Evolutionary conservation across 768 basidiomycete species (phyloP), one percentile per base, ranked within the genome.

Genomic region (Russula abietina): DNA sequence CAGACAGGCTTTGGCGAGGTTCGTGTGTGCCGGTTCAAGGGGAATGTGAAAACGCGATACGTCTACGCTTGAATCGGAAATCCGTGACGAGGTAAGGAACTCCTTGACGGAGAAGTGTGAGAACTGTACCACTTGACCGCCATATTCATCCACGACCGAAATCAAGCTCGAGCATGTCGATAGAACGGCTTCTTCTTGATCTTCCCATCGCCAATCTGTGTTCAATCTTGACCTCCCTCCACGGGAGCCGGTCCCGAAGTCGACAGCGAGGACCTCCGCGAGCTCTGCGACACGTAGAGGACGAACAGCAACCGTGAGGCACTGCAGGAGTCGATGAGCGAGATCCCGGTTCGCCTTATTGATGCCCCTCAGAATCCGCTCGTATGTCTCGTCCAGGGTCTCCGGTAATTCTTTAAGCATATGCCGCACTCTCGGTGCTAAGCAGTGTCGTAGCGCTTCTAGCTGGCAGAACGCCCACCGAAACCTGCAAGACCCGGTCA

Each of bases 41-140:
- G 7, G 12, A 45, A 45, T 30, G n/a, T 57, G 30, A 22, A 30
- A 57, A 32, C 55, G 30, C 6, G 55, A 33, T 19, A 57, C 28
- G 22, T 33, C 43, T 8, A 11, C n/a, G 24, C n/a, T 45, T 9
- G 55, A 33, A 16, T 3, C 4, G 9, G 22, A 30, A 24, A 57
- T 30, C 12, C 55, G 43, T 19, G 28, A 19, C 7, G 55, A 57
- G 2, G 43, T 57, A 10, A 57, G 55, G 55, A 32, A 57, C n/a
- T 57, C 55, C 30, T 57, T 57, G 3, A 57, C 55, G 6, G 55
- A 57, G 28, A 57, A 57, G 14, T 57, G 55, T 5, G 55, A 57
- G 32, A 57, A 46, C 16, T 57, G 55, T 0, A 57, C 41, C 0
- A 57, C 32, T 57, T 33, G 55, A 22, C 5, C 1, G 0, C 19